Evolutionary conservation across 2,329 filamentous ascomycete genomes (phyloP).

Genomic region (Aspergillus sp.): DNA sequence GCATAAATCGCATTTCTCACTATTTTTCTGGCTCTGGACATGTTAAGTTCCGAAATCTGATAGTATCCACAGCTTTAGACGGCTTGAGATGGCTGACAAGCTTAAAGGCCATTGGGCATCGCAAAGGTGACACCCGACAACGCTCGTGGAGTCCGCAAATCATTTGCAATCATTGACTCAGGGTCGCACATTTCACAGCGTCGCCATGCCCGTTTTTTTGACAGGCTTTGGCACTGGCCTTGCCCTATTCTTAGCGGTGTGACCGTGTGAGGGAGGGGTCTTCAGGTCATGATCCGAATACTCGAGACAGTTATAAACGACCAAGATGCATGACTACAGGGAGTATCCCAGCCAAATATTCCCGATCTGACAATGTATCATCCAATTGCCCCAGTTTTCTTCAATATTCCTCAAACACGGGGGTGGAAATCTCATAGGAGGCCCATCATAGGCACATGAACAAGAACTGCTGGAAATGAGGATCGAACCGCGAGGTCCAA

Average conservation of each 20-base stretch:
- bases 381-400: not conserved
- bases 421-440: not conserved
- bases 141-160: not conserved
- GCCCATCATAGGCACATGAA: not conserved
- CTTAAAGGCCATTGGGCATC: slow-evolving; percentile 2
- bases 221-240: not conserved
- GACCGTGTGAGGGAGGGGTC: not conserved
- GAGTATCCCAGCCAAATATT: not conserved
- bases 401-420: not conserved
- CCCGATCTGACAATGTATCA: not conserved
- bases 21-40: slow-evolving; percentile 1
- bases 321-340: slow-evolving; percentile 3
- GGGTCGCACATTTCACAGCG: not conserved
- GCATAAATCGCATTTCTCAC: slow-evolving; percentile 5
- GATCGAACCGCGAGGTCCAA: not conserved
- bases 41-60: not conserved
- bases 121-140: not conserved
- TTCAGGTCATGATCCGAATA: not conserved
- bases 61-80: not conserved
- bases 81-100: slow-evolving; percentile 6
- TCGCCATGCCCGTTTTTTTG: not conserved
- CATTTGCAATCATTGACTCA: not conserved
- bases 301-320: not conserved
- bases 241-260: not conserved
- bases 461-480: not conserved